Conservation (phyloP, 2,329 filamentous ascomycete genomes). For the Xylaria sp. region DNA sequence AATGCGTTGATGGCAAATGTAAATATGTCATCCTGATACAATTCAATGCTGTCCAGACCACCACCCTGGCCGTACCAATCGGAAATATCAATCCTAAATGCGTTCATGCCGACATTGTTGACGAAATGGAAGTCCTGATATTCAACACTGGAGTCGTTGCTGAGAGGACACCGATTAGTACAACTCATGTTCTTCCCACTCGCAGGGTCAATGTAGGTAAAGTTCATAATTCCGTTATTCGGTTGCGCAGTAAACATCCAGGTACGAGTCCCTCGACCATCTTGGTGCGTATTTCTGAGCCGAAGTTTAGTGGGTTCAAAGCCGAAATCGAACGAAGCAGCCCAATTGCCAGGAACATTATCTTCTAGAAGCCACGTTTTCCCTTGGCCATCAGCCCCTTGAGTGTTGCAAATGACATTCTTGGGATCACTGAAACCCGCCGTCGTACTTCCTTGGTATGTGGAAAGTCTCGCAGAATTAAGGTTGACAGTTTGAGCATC, state of each 20-base stretch:
- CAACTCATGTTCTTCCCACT: conserved; percentile 77
- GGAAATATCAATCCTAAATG: conserved; percentile 85
- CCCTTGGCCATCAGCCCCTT: conserved; percentile 73
- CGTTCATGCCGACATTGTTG: conserved; percentile 86
- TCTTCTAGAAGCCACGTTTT: conserved; percentile 86
- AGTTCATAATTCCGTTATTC: conserved; percentile 92
- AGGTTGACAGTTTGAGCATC: conserved; percentile 88
- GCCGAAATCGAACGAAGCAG: conserved; percentile 82
- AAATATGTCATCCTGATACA: conserved; percentile 87
- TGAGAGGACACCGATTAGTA: conserved; percentile 86
- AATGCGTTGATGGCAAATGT: conserved; percentile 87
- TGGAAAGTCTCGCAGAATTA: conserved; percentile 77
- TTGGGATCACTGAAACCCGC: conserved; percentile 78
- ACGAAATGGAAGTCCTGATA: conserved; percentile 95
- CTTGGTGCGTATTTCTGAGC: conserved; percentile 85
- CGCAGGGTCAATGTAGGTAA: conserved; percentile 85
- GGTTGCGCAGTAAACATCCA: conserved; percentile 89
- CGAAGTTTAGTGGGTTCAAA: conserved; percentile 89
- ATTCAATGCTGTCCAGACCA: conserved; percentile 85
- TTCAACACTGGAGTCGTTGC: conserved; percentile 69
- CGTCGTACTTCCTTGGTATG: conserved; percentile 69
- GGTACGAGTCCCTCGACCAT: conserved; percentile 86
- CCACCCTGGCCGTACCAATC: conserved; percentile 88
- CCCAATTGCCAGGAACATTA: conserved; percentile 81
- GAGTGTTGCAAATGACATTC: conserved; percentile 84